Evolutionary conservation across 768 basidiomycete genomes (phyloP).

Genomic region (Sporobolomyces pararoseus): DNA sequence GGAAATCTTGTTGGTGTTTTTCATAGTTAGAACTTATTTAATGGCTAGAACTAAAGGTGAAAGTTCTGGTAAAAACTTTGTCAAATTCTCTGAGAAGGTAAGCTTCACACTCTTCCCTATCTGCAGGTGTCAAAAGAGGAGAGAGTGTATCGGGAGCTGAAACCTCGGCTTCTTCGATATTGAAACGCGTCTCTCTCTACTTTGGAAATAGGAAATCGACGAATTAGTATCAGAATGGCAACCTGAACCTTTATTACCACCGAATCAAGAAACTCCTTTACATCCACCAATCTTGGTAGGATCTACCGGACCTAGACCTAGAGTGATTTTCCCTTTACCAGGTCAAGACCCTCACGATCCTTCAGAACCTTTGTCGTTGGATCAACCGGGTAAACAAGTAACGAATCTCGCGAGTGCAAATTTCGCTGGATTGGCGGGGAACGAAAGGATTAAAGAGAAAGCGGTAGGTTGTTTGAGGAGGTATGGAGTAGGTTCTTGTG

Average conservation of each 20-base stretch:
- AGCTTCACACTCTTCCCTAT: slow-evolving; percentile 29
- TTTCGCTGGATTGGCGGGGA: slow-evolving; percentile 82
- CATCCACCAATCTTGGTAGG: slow-evolving; percentile 75
- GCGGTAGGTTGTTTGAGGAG: slow-evolving; percentile 78
- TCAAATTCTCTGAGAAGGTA: slow-evolving; percentile 86
- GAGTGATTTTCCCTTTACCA: slow-evolving; percentile 53
- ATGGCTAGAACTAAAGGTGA: slow-evolving; percentile 86
- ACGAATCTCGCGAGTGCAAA: slow-evolving; percentile 86
- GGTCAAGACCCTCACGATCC: slow-evolving; percentile 43
- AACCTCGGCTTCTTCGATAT: not conserved
- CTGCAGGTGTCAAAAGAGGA: no score
- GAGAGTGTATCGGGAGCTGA: not conserved
- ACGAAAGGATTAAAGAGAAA: slow-evolving; percentile 77
- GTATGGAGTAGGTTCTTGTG: slow-evolving; percentile 92
- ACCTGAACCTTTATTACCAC: slow-evolving; percentile 72
- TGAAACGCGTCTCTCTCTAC: not conserved
- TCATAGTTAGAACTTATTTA: slow-evolving; percentile 83
- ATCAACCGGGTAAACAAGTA: slow-evolving; percentile 63
- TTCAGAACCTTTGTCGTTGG: slow-evolving; percentile 30
- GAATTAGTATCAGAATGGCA: slow-evolving; percentile 94
- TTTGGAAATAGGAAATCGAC: slow-evolving; percentile 71
- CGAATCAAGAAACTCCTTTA: slow-evolving; percentile 64
- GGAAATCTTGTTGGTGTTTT: slow-evolving; percentile 79
- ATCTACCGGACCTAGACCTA: slow-evolving; percentile 76
- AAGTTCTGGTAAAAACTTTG: slow-evolving; percentile 77